A percentile compares a stretch with the other conserved stretches of the same genome.
Conservation (phyloP, 176 grass and related monocot genomes). For the Coix lacrymajobi region DNA sequence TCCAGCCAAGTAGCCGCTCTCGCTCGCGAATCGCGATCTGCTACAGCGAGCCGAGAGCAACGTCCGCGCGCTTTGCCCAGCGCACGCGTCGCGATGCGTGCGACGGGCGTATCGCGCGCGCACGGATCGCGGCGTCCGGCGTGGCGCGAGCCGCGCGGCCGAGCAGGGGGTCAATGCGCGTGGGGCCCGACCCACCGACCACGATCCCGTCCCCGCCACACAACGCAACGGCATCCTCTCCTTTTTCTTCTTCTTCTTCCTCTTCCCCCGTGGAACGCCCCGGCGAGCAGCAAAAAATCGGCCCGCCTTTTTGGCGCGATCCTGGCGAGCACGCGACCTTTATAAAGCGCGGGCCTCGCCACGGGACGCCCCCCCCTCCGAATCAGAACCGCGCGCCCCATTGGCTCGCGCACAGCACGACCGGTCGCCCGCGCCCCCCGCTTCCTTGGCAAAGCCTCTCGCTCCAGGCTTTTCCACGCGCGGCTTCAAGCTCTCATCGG, state of each 20-base stretch:
- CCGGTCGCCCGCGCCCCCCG: slow-evolving; percentile 40
- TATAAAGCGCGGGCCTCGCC: slow-evolving; percentile 38
- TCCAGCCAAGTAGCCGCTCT: neutral
- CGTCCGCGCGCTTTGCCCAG: neutral
- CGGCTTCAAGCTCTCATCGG: neutral
- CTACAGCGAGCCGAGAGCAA: slow-evolving; percentile 23
- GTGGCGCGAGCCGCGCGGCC: neutral
- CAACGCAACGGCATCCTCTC: slow-evolving; percentile 2
- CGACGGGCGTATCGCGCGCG: neutral
- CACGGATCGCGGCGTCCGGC: slow-evolving; percentile 26
- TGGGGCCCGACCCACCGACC: slow-evolving; percentile 50
- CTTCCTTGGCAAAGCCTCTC: slow-evolving; percentile 9
- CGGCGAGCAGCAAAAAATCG: slow-evolving; percentile 33
- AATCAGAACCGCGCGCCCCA: slow-evolving; percentile 44
- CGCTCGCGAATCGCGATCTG: neutral
- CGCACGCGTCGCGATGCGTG: slow-evolving; percentile 28
- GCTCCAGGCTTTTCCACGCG: neutral
- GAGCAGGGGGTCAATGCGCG: slow-evolving; percentile 16
- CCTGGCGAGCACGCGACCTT: neutral
- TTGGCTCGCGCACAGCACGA: slow-evolving; percentile 36
- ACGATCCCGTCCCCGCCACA: slow-evolving; percentile 37
- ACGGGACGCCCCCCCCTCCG: neutral
- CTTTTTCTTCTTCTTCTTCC: neutral
- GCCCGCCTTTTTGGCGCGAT: neutral
- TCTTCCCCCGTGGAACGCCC: slow-evolving; percentile 13